Conservation (phyloP, 179 eudicot genomes). For the Beta corolliflora region DNA sequence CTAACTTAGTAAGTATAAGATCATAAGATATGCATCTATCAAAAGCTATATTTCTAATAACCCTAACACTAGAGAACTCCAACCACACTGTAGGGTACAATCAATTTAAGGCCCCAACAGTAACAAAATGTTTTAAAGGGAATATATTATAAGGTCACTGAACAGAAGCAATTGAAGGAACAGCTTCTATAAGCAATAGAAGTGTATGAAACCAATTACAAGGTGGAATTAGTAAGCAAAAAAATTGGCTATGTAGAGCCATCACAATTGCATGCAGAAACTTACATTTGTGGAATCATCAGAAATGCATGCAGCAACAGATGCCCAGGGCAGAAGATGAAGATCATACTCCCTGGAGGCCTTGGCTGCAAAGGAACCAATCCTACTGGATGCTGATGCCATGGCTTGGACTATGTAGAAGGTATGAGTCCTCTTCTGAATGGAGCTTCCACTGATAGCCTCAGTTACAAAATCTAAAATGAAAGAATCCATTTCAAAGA, state of each 20-base stretch:
- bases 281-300: conserved; percentile 62
- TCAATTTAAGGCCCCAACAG: not conserved
- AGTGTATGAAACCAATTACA: not conserved
- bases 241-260: not conserved
- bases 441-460: conserved; percentile 47
- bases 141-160: not conserved
- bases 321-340: conserved; percentile 94
- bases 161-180: not conserved
- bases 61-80: not conserved
- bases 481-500: conserved; percentile 65
- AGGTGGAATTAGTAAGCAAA: not conserved
- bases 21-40: too few relatives aligned
- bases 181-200: not conserved
- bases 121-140: not conserved
- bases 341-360: conserved; percentile 88
- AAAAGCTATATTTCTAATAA: too few relatives aligned
- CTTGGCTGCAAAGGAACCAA: conserved; percentile 83
- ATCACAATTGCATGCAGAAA: conserved; percentile 16
- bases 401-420: conserved; percentile 84
- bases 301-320: conserved; percentile 93
- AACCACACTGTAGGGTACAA: not conserved
- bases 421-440: conserved; percentile 58
- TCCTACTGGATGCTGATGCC: conserved; percentile 93
- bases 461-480: conserved; percentile 74
- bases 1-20: too few relatives aligned